phyloP scores from a whole-genome alignment of 805 yeast genomes.

The Candida argentea region DNA sequence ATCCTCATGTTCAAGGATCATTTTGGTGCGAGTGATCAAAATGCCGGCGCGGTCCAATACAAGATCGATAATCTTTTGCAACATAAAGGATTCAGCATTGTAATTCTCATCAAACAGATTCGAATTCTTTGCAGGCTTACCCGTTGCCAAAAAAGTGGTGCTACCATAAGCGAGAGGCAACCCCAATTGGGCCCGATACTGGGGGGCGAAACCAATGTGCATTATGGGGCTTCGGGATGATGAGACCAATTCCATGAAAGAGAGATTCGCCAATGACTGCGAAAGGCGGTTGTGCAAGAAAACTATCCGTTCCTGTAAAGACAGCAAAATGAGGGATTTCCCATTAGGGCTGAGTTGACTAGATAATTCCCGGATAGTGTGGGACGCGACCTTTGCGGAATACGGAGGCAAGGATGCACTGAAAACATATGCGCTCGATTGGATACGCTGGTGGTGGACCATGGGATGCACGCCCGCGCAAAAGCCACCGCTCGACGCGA shows the following conservation, averaged over 20 bases:
- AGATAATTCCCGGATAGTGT: conserved; percentile 39
- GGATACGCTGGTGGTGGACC: conserved; percentile 87
- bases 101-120: conserved; percentile 32
- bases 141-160: conserved; percentile 30
- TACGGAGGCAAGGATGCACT: conserved; percentile 94
- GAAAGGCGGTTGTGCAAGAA: conserved; percentile 31
- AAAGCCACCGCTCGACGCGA: conserved; percentile 88
- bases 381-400: conserved; percentile 58
- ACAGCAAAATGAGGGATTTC: conserved; percentile 18
- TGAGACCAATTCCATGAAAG: conserved; percentile 45
- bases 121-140: conserved; percentile 32
- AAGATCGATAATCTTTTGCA: conserved; percentile 58
- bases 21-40: conserved; percentile 54
- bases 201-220: conserved; percentile 49
- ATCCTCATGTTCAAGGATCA: conserved; percentile 62
- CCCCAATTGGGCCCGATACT: conserved; percentile 31
- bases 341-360: conserved; percentile 23
- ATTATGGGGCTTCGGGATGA: conserved; percentile 53
- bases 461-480: conserved; percentile 79
- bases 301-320: conserved; percentile 22
- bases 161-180: conserved; percentile 46
- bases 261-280: conserved; percentile 24
- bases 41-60: conserved; percentile 42
- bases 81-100: conserved; percentile 46
- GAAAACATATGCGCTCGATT: conserved; percentile 83